These are phyloP conservation scores for Syncephalis fuscata DNA, from an alignment of 371 early-diverging fungal species.

Conservation along the genomic window DNA sequence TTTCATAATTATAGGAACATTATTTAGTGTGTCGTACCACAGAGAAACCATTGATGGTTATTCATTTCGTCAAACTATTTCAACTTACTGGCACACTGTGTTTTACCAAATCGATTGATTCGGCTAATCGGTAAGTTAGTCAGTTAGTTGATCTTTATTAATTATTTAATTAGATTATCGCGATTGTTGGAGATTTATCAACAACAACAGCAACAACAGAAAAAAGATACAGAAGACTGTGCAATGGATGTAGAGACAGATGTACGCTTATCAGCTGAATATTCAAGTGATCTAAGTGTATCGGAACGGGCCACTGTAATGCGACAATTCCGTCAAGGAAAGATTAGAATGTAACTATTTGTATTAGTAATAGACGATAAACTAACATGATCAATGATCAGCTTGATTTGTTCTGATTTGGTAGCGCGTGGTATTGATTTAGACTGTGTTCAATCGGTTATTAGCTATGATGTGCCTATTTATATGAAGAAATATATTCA, in stretches of 20 bases:
- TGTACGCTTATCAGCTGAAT: constrained; percentile 41
- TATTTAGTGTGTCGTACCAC: constrained; percentile 39
- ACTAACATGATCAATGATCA: constrained; percentile 3
- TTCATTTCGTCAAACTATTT: constrained; percentile 53
- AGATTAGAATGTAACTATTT: constrained; percentile 32
- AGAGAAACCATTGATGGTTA: constrained; percentile 55
- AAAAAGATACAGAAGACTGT: constrained; percentile 1
- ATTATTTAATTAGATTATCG: not conserved
- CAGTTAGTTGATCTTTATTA: constrained; percentile 27
- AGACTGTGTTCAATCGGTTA: constrained; percentile 59
- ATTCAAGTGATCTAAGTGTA: constrained; percentile 65
- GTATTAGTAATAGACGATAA: not conserved
- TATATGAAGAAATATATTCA: constrained; percentile 89
- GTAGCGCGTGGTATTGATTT: constrained; percentile 94
- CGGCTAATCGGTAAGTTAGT: constrained; percentile 46
- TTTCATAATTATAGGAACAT: constrained; percentile 32
- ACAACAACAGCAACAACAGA: not conserved
- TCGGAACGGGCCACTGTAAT: constrained; percentile 45
- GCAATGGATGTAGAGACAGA: not conserved
- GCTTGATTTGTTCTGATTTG: constrained; percentile 84
- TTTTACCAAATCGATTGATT: constrained; percentile 78
- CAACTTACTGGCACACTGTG: constrained; percentile 53
- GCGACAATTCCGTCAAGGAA: constrained; percentile 46
- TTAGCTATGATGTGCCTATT: constrained; percentile 90
- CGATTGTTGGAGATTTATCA: not conserved